phyloP scores from a whole-genome alignment of 306 rosid genomes.

The Pachyrhizus erosus region DNA sequence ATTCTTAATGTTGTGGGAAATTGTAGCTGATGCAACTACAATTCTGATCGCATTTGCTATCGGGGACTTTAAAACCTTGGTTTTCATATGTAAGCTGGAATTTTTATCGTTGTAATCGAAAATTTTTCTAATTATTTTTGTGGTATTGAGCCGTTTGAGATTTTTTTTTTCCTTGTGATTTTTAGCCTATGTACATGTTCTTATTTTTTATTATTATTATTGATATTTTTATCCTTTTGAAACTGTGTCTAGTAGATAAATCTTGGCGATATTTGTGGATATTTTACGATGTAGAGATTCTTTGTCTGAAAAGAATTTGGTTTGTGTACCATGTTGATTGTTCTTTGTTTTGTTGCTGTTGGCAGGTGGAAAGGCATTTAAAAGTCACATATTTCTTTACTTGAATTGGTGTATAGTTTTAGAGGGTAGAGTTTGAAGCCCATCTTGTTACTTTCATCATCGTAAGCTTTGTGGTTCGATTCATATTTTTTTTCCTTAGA shows the following conservation, averaged over 20 bases:
- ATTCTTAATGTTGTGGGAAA: neutral
- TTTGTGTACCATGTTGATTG: slow-evolving; percentile 4
- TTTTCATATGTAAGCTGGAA: neutral
- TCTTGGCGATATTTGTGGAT: neutral
- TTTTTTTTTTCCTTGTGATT: neutral
- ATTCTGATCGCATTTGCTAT: neutral
- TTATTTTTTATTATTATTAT: neutral
- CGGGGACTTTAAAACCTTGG: no score
- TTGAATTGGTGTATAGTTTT: slow-evolving; percentile 16
- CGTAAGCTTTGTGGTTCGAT: slow-evolving; percentile 12
- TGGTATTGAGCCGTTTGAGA: neutral
- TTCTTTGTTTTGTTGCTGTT: slow-evolving; percentile 25
- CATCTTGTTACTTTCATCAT: neutral
- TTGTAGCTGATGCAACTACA: neutral
- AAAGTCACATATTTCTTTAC: slow-evolving; percentile 2
- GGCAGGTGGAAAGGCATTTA: slow-evolving; percentile 37
- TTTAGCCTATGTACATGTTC: neutral
- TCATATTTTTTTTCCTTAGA: neutral
- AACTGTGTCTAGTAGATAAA: neutral
- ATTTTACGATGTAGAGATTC: slow-evolving; percentile 11
- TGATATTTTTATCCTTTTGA: neutral
- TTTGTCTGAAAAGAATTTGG: neutral
- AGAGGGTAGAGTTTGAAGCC: neutral
- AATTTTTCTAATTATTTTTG: neutral
- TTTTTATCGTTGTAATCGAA: neutral